A percentile compares a stretch with the other conserved stretches of the same genome.
Conservation (phyloP, 2,329 filamentous ascomycete genomes). For the Gliomastix tumulicola region DNA sequence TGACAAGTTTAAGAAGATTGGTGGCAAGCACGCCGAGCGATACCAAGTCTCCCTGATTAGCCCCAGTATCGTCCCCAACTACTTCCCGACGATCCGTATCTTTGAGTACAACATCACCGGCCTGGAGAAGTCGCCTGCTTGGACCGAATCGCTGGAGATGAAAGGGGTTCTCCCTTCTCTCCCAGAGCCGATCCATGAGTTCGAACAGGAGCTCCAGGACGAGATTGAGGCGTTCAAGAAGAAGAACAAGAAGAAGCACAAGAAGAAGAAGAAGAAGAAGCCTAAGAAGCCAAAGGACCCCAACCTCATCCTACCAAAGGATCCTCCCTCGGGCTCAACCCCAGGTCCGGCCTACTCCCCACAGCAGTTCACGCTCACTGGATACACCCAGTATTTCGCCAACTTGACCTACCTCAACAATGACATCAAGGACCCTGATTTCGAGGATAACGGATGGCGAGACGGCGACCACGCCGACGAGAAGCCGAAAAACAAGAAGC, state of each 20-base stretch:
- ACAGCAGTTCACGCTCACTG: conserved; percentile 70
- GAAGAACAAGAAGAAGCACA: conserved; percentile 27
- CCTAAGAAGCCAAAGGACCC: conserved; percentile 49
- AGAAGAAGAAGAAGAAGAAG: conserved; percentile 36
- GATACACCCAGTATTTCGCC: conserved; percentile 87
- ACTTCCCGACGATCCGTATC: conserved; percentile 84
- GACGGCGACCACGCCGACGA: conserved; percentile 57
- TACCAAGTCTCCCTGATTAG: conserved; percentile 76
- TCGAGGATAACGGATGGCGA: conserved; percentile 45
- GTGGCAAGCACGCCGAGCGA: conserved; percentile 75
- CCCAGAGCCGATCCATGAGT: conserved; percentile 8
- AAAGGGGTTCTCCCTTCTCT: no score
- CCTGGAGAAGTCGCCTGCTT: conserved; percentile 49
- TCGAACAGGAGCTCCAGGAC: conserved; percentile 21
- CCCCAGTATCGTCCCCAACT: conserved; percentile 88
- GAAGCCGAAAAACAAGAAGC: conserved; percentile 39
- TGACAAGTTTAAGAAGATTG: conserved; percentile 55
- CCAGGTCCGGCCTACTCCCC: conserved; percentile 88
- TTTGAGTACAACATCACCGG: conserved; percentile 88
- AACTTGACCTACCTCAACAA: conserved; percentile 91
- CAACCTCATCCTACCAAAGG: conserved; percentile 58
- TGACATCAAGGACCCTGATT: conserved; percentile 36
- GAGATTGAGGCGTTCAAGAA: conserved; percentile 24
- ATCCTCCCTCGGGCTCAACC: conserved; percentile 63
- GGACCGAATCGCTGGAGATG: conserved; percentile 29